Evolutionary conservation across 129 eudicot species (phyloP).

Genomic region (Arctium lappa): DNA sequence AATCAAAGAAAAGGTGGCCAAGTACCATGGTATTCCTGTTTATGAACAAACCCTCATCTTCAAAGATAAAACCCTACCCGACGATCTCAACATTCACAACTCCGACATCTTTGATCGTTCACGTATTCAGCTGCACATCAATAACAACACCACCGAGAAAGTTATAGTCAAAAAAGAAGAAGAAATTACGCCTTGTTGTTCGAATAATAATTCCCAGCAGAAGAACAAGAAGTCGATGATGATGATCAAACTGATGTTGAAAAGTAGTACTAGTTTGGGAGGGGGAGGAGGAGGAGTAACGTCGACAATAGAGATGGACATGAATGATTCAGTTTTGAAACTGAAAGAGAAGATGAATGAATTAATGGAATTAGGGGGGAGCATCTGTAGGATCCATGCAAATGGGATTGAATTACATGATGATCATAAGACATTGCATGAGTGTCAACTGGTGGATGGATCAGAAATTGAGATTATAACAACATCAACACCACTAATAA

Average conservation of each 20-base stretch:
- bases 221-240: not conserved
- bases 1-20: constrained; percentile 72
- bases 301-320: constrained; percentile 31
- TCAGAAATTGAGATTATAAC: constrained; percentile 49
- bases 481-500: not conserved
- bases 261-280: constrained; percentile 19
- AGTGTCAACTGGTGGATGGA: constrained; percentile 42
- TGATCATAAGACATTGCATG: constrained; percentile 40
- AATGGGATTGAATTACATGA: constrained; percentile 50
- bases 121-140: constrained; percentile 38
- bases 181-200: not conserved
- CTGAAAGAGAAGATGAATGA: constrained; percentile 55
- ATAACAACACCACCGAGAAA: constrained; percentile 20
- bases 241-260: constrained; percentile 36
- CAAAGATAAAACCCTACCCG: constrained; percentile 51
- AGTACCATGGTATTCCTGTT: constrained; percentile 55
- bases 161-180: constrained; percentile 14
- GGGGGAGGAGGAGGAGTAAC: not conserved
- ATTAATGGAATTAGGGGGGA: constrained; percentile 6
- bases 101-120: constrained; percentile 55
- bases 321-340: constrained; percentile 30
- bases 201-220: constrained; percentile 22
- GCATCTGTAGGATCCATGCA: constrained; percentile 11
- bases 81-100: constrained; percentile 52
- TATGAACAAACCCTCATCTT: constrained; percentile 57